A percentile compares a stretch with the other conserved stretches of the same genome.
Evolutionary conservation across 768 basidiomycete species (phyloP).

Genomic region (Leccinum aurantiacum): DNA sequence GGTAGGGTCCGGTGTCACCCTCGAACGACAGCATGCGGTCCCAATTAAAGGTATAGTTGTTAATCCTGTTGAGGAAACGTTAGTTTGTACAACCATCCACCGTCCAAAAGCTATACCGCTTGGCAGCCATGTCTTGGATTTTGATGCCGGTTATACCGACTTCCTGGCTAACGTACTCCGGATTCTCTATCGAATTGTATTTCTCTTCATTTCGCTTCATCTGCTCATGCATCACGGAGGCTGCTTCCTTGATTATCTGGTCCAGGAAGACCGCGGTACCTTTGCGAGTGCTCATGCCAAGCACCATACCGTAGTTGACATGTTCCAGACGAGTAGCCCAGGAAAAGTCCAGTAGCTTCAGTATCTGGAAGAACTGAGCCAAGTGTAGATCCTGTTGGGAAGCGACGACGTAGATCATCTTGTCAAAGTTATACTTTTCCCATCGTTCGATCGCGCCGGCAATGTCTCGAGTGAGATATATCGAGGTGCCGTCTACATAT

Average conservation of each 20-base stretch:
- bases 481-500: conserved; percentile 80
- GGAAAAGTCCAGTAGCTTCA: conserved; percentile 84
- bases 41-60: conserved; percentile 96
- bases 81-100: neutral
- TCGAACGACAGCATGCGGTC: conserved; percentile 93
- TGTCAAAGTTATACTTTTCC: conserved; percentile 87
- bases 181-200: conserved; percentile 85
- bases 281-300: conserved; percentile 92
- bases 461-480: conserved; percentile 94
- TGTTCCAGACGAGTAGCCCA: conserved; percentile 86
- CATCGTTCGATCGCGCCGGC: conserved; percentile 91
- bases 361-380: conserved; percentile 90
- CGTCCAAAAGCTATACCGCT: conserved; percentile 54
- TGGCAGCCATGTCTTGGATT: conserved; percentile 96
- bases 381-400: conserved; percentile 87
- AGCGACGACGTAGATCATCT: conserved; percentile 92
- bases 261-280: conserved; percentile 95
- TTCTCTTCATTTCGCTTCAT: conserved; percentile 96
- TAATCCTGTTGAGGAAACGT: conserved; percentile 56
- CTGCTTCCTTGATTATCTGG: conserved; percentile 88
- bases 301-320: conserved; percentile 89
- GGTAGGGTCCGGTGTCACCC: conserved; percentile 93
- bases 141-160: conserved; percentile 95
- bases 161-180: conserved; percentile 72
- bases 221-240: conserved; percentile 90